Percentiles rank a stretch among this genome's conserved stretches.
Conservation (phyloP, 257 asterid genomes). For the Striga asiatica region DNA sequence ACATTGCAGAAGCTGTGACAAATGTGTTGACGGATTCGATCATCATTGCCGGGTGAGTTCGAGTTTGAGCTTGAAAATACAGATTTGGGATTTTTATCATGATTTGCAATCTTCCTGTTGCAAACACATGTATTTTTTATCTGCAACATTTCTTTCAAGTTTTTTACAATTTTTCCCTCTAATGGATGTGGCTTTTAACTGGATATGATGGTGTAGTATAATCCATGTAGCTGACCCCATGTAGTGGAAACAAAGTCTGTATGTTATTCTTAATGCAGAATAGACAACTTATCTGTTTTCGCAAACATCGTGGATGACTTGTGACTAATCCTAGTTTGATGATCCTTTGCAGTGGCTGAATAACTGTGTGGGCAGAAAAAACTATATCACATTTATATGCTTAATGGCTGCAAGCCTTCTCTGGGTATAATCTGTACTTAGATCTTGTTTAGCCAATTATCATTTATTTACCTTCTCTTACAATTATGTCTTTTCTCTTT, state of each 20-base stretch:
- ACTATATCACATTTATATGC: constrained; percentile 68
- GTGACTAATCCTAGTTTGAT: constrained; percentile 19
- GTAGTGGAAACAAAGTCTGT: too few species aligned
- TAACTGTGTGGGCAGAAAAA: constrained; percentile 91
- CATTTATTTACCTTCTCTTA: background rate
- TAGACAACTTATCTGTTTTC: background rate
- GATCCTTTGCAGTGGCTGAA: constrained; percentile 94
- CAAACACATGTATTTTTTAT: too few species aligned
- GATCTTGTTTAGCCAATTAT: constrained; percentile 3
- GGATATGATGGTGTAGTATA: too few species aligned
- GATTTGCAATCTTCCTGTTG: too few species aligned
- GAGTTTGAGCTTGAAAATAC: constrained; percentile 10
- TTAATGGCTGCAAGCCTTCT: constrained; percentile 88
- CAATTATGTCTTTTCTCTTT: background rate
- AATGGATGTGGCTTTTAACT: too few species aligned
- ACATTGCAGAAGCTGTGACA: constrained; percentile 97
- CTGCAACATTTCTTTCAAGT: too few species aligned
- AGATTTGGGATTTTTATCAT: too few species aligned
- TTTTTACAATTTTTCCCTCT: too few species aligned
- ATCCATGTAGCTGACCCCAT: too few species aligned
- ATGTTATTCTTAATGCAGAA: too few species aligned
- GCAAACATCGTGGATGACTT: constrained; percentile 2
- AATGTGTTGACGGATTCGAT: constrained; percentile 98
- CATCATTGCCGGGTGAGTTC: constrained; percentile 95
- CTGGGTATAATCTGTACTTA: constrained; percentile 45